Evolutionary conservation across 2,329 filamentous ascomycete species (phyloP).

Genomic region (Diaporthe ampelina): DNA sequence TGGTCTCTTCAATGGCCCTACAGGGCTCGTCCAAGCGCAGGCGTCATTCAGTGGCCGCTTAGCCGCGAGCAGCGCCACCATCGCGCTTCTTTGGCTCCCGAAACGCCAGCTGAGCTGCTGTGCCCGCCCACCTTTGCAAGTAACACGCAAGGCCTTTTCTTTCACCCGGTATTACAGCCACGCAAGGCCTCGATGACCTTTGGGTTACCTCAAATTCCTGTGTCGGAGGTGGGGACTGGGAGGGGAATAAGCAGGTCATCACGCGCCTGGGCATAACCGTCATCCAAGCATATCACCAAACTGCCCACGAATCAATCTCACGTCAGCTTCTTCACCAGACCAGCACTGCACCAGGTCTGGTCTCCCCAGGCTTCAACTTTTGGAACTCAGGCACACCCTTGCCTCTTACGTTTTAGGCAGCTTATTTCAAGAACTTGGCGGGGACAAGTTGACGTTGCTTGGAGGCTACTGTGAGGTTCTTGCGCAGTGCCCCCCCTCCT

Average conservation of each 20-base stretch:
- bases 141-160: constrained; percentile 2
- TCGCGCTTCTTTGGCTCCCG: constrained; percentile 37
- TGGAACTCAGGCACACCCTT: background rate
- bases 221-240: background rate
- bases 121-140: constrained; percentile 10
- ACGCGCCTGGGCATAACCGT: constrained; percentile 36
- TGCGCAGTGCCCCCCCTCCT: background rate
- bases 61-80: constrained; percentile 40
- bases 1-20: constrained; percentile 29
- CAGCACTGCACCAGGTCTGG: constrained; percentile 16
- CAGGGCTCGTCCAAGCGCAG: constrained; percentile 32
- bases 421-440: background rate
- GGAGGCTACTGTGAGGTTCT: background rate
- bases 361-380: constrained; percentile 20
- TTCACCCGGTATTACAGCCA: constrained; percentile 33
- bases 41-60: constrained; percentile 33
- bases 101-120: constrained; percentile 25
- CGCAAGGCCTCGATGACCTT: constrained; percentile 19
- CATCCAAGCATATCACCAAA: constrained; percentile 30
- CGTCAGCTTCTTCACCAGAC: constrained; percentile 40
- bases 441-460: background rate
- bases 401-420: background rate
- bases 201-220: constrained; percentile 38
- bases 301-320: constrained; percentile 34
- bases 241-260: constrained; percentile 31